Evolutionary conservation across 305 asterid species (phyloP).

Genomic region (Solanum hybrid): DNA sequence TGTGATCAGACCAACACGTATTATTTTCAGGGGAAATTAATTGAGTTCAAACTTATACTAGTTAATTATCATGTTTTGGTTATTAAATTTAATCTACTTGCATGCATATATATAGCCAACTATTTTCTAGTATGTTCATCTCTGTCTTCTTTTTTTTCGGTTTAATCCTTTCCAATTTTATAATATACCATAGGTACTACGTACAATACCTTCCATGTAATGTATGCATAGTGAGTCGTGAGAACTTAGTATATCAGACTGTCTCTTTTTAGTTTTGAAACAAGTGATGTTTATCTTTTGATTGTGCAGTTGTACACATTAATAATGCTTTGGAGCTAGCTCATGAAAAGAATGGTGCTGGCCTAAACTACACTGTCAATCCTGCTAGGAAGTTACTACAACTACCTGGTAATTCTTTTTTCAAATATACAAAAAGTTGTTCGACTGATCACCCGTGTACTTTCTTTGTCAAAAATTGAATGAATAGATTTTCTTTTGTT

Average conservation of each 20-base stretch:
- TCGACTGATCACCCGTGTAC: background rate
- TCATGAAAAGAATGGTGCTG: constrained; percentile 13
- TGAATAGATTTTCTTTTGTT: background rate
- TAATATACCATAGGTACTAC: background rate
- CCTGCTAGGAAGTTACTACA: constrained; percentile 20
- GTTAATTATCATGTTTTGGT: background rate
- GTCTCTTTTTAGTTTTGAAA: background rate
- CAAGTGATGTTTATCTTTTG: background rate
- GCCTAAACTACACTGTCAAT: constrained; percentile 11
- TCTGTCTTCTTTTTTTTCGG: background rate
- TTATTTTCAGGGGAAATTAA: background rate
- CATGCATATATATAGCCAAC: background rate
- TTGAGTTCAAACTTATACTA: background rate
- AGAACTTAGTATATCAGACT: background rate
- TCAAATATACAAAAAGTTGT: background rate
- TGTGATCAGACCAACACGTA: background rate
- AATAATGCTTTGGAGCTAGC: constrained; percentile 34
- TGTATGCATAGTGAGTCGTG: background rate
- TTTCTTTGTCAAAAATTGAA: background rate
- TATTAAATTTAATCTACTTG: background rate
- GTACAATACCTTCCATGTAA: background rate
- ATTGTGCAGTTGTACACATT: constrained; percentile 21
- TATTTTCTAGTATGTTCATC: background rate
- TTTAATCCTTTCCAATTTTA: background rate
- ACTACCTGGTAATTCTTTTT: constrained; percentile 5